Evolutionary conservation across 2,329 filamentous ascomycete species (phyloP).

Genomic region (Aspergillus ochraceus): DNA sequence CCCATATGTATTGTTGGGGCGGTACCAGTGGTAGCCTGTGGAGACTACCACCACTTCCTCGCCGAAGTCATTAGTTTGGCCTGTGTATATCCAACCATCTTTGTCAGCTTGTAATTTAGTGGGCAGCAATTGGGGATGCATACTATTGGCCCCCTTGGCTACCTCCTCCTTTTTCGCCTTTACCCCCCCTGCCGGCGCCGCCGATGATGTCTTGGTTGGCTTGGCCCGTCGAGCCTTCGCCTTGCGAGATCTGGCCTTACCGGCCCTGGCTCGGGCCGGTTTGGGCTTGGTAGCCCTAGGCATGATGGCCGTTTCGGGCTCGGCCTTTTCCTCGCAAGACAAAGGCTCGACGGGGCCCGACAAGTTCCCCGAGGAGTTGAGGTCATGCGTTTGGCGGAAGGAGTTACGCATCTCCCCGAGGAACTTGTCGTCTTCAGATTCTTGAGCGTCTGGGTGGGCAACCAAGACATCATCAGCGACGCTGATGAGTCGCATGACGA

Average conservation of each 20-base stretch:
- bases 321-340: background rate
- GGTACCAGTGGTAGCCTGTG: conserved; percentile 23
- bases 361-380: background rate
- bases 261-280: background rate
- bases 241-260: background rate
- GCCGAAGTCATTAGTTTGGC: conserved; percentile 27
- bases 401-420: background rate
- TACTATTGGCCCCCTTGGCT: conserved; percentile 12
- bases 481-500: background rate
- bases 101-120: conserved; percentile 27
- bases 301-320: conserved; percentile 17
- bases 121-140: conserved; percentile 12
- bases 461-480: background rate
- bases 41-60: conserved; percentile 30
- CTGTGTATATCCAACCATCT: conserved; percentile 33
- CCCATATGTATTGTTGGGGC: conserved; percentile 29
- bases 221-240: background rate
- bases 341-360: background rate
- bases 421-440: conserved; percentile 7
- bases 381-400: background rate
- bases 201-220: no score
- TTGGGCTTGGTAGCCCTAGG: background rate
- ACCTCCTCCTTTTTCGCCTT: background rate
- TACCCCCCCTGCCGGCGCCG: background rate
- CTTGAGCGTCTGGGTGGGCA: background rate